Percentiles rank a stretch among this genome's conserved stretches.
phyloP scores from a whole-genome alignment of 305 asterid species.

The Rubia balearica region DNA sequence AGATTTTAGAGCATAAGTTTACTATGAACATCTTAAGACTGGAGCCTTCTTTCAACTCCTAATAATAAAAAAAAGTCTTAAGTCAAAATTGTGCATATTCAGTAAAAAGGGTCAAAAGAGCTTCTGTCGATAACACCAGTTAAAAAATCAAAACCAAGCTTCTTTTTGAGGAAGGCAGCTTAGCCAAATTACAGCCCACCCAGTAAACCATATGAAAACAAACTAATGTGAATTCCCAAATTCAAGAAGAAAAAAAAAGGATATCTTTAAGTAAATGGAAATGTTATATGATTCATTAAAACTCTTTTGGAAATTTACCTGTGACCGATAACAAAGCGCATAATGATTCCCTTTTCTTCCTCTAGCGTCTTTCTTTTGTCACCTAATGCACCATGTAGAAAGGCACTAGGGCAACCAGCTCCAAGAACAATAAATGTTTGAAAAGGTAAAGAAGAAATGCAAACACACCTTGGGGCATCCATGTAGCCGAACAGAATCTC shows the following conservation, averaged over 20 bases:
- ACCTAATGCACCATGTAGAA: slow-evolving; percentile 36
- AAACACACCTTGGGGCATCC: slow-evolving; percentile 86
- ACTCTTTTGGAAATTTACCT: slow-evolving; percentile 34
- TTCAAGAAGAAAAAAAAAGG: background rate
- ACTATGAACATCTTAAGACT: background rate
- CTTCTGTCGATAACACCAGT: background rate
- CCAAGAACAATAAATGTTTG: slow-evolving; percentile 4
- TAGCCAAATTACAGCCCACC: no score
- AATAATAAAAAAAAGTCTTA: background rate
- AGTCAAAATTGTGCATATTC: background rate
- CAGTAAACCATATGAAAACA: background rate
- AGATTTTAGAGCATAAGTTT: background rate
- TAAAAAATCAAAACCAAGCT: background rate
- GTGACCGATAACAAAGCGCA: slow-evolving; percentile 91
- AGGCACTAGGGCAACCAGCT: slow-evolving; percentile 4
- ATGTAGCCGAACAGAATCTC: slow-evolving; percentile 90
- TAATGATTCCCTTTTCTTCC: slow-evolving; percentile 72
- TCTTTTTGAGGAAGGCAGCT: background rate
- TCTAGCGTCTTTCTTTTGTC: slow-evolving; percentile 62
- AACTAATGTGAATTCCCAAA: background rate
- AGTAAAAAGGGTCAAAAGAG: background rate
- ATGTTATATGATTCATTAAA: background rate
- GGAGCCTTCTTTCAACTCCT: background rate
- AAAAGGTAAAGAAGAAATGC: background rate
- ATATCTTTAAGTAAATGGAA: background rate